A percentile compares a stretch with the other conserved stretches of the same genome.
phyloP scores from a whole-genome alignment of 129 eudicot genomes.

The Escallonia herrerae region DNA sequence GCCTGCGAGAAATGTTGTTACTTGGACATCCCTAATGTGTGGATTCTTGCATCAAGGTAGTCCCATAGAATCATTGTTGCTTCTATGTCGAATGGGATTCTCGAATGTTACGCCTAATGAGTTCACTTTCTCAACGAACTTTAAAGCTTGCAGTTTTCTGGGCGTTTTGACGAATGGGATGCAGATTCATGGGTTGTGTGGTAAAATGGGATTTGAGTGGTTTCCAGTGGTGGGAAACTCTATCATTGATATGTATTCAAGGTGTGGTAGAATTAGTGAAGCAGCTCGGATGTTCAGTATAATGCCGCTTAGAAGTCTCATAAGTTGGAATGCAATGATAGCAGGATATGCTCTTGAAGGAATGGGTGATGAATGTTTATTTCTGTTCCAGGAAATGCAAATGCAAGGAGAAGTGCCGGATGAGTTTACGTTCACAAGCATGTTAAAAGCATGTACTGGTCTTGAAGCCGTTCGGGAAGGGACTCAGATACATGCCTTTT shows the following conservation, averaged over 20 bases:
- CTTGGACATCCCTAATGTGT: slow-evolving; percentile 78
- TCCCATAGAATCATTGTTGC: slow-evolving; percentile 30
- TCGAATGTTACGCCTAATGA: slow-evolving; percentile 56
- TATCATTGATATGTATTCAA: slow-evolving; percentile 71
- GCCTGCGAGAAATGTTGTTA: slow-evolving; percentile 56
- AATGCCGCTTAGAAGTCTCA: slow-evolving; percentile 41
- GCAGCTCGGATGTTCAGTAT: slow-evolving; percentile 41
- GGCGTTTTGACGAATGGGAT: slow-evolving; percentile 42
- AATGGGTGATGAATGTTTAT: slow-evolving; percentile 31
- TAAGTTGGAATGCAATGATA: slow-evolving; percentile 75
- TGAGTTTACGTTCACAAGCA: slow-evolving; percentile 61
- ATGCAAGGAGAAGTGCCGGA: slow-evolving; percentile 48
- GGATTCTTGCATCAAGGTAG: slow-evolving; percentile 42
- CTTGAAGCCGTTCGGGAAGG: slow-evolving; percentile 39
- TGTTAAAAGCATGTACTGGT: slow-evolving; percentile 62
- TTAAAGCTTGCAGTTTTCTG: slow-evolving; percentile 60
- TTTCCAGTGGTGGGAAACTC: slow-evolving; percentile 70
- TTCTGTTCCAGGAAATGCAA: slow-evolving; percentile 47
- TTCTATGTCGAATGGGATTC: slow-evolving; percentile 40
- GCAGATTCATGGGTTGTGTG: slow-evolving; percentile 72
- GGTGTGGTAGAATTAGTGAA: slow-evolving; percentile 43
- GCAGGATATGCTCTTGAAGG: slow-evolving; percentile 46
- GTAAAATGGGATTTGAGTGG: slow-evolving; percentile 54
- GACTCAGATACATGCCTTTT: slow-evolving; percentile 56
- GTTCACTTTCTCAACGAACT: slow-evolving; percentile 48